Evolutionary conservation across 345 rosid genomes (phyloP).

Genomic region (Chamaenerion angustifolium): DNA sequence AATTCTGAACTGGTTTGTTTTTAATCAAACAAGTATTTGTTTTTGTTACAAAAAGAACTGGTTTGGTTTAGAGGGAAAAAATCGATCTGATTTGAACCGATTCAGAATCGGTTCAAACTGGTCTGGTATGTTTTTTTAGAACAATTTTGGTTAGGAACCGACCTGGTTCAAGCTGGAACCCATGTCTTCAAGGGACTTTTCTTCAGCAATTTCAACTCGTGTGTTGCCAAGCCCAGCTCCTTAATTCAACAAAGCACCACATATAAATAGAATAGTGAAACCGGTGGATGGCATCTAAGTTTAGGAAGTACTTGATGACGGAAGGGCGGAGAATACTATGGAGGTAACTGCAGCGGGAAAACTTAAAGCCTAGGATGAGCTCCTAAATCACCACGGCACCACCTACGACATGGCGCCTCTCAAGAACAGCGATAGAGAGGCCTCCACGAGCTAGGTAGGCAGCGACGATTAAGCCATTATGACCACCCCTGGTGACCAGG

Average conservation of each 20-base stretch:
- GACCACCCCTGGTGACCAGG: conserved; percentile 73
- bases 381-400: conserved; percentile 90
- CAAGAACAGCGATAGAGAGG: conserved; percentile 76
- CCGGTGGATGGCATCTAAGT: neutral
- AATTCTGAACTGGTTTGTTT: no score
- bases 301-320: conserved; percentile 37
- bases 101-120: no score
- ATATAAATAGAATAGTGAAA: no score
- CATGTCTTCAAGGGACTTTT: conserved; percentile 65
- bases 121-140: no score
- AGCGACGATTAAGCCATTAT: conserved; percentile 77
- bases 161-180: no score
- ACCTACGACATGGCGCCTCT: conserved; percentile 75
- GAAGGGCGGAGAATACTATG: conserved; percentile 79
- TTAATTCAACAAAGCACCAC: conserved; percentile 12
- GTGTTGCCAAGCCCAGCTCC: conserved; percentile 61
- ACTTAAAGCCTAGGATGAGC: conserved; percentile 67
- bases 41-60: no score
- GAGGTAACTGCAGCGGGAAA: conserved; percentile 86
- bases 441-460: conserved; percentile 83
- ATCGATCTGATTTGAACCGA: no score
- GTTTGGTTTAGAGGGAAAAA: no score
- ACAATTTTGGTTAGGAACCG: no score
- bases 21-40: no score
- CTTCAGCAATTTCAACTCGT: conserved; percentile 73